phyloP scores from a whole-genome alignment of 805 yeast species.

The Ogataea trehaloabstinens region DNA sequence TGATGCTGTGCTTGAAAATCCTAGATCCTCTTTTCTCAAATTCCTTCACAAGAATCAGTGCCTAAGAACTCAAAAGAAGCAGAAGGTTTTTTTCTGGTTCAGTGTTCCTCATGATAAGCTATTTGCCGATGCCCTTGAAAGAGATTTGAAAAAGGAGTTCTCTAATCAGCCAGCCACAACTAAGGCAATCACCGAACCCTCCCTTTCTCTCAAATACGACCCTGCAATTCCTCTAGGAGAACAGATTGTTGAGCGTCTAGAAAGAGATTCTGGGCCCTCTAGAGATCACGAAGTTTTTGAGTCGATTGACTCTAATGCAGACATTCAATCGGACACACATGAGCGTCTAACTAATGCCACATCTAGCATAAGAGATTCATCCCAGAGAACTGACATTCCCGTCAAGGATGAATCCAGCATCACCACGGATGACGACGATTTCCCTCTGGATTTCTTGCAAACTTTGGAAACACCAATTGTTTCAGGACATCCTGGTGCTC shows the following conservation, averaged over 20 bases:
- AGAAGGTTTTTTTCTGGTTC: conserved; percentile 95
- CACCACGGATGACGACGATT: conserved; percentile 54
- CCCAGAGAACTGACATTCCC: not conserved
- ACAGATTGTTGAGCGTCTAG: conserved; percentile 42
- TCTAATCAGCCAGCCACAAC: conserved; percentile 67
- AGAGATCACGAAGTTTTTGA: conserved; percentile 16
- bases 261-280: conserved; percentile 14
- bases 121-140: conserved; percentile 89
- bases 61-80: conserved; percentile 91
- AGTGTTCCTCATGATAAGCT: conserved; percentile 91
- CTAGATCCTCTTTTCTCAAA: conserved; percentile 79
- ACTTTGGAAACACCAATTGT: conserved; percentile 16
- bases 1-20: conserved; percentile 84
- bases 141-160: conserved; percentile 82
- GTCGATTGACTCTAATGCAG: conserved; percentile 9
- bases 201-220: conserved; percentile 71
- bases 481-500: conserved; percentile 21
- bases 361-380: conserved; percentile 1
- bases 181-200: conserved; percentile 70
- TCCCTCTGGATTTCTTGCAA: conserved; percentile 63
- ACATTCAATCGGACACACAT: conserved; percentile 8
- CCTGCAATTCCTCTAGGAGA: conserved; percentile 47
- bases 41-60: conserved; percentile 85
- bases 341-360: conserved; percentile 6
- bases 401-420: conserved; percentile 13